Percentiles rank a stretch among this genome's conserved stretches.
Conservation (phyloP, 148 eudicot genomes). For the Arctostaphylos glauca region DNA sequence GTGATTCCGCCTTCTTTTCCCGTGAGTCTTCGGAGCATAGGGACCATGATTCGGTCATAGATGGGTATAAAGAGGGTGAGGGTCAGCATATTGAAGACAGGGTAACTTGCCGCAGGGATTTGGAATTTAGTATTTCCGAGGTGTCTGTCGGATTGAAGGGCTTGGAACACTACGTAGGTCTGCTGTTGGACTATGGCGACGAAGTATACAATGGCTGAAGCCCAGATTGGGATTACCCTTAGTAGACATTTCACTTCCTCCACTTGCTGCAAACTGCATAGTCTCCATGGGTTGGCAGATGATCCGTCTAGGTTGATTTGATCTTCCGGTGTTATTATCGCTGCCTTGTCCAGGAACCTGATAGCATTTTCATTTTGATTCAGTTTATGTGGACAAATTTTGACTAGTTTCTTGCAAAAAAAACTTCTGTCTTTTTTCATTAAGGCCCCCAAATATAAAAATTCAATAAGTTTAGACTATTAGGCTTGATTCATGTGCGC, state of each 20-base stretch:
- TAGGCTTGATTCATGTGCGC: not conserved
- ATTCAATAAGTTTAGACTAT: not conserved
- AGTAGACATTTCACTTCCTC: conserved; percentile 70
- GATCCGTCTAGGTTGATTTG: conserved; percentile 55
- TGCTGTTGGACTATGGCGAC: conserved; percentile 41
- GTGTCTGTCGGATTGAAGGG: conserved; percentile 59
- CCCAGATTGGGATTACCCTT: conserved; percentile 67
- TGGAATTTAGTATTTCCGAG: conserved; percentile 37
- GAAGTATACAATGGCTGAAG: conserved; percentile 50
- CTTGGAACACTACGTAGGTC: conserved; percentile 59
- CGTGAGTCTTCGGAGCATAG: conserved; percentile 43
- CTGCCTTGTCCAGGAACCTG: conserved; percentile 63
- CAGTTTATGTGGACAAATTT: too few species aligned
- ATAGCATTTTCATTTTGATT: not conserved
- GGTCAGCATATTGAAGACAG: conserved; percentile 58
- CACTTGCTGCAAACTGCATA: conserved; percentile 62
- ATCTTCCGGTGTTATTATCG: conserved; percentile 37
- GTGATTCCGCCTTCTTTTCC: conserved; percentile 72
- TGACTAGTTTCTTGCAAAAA: not conserved
- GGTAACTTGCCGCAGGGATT: conserved; percentile 73
- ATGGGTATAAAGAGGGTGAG: conserved; percentile 49
- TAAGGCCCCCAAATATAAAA: not conserved
- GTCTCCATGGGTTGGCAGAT: conserved; percentile 58
- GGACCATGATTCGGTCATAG: conserved; percentile 61
- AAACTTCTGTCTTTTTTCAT: not conserved